Evolutionary conservation across 2,329 filamentous ascomycete species (phyloP).

Genomic region (Colletotrichum sidae): DNA sequence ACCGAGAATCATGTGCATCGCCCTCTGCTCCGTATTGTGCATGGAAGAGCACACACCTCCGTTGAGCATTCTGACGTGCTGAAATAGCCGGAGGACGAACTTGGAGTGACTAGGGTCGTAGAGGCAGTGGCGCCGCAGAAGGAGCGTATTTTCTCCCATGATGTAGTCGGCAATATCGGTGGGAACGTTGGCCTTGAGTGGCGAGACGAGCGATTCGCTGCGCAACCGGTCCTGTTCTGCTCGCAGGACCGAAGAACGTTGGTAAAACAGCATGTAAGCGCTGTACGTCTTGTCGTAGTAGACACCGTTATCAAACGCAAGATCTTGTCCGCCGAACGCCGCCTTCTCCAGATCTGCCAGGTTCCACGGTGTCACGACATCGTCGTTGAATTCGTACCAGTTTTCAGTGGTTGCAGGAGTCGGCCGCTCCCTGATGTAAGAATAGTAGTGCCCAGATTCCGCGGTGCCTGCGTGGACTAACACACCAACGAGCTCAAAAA

Average conservation of each 20-base stretch:
- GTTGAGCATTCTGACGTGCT: conserved; percentile 63
- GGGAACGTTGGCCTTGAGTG: conserved; percentile 60
- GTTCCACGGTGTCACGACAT: conserved; percentile 82
- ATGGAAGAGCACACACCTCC: conserved; percentile 57
- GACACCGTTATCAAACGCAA: conserved; percentile 59
- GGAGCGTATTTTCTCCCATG: conserved; percentile 75
- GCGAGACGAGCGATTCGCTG: conserved; percentile 47
- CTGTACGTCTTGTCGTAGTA: conserved; percentile 79
- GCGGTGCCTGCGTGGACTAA: conserved; percentile 94
- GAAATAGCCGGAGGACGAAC: conserved; percentile 74
- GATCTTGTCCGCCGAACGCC: conserved; percentile 81
- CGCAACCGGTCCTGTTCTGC: conserved; percentile 62
- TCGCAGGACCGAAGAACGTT: conserved; percentile 77
- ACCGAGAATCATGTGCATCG: conserved; percentile 67
- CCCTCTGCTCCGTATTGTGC: conserved; percentile 54
- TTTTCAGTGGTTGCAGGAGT: conserved; percentile 57
- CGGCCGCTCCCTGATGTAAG: conserved; percentile 87
- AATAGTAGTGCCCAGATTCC: conserved; percentile 97
- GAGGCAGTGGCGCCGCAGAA: conserved; percentile 82
- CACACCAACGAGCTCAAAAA: conserved; percentile 94
- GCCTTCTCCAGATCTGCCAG: conserved; percentile 76
- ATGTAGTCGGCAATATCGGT: conserved; percentile 68
- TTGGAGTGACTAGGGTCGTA: conserved; percentile 78
- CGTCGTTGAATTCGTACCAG: conserved; percentile 97
- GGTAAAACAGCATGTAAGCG: conserved; percentile 98